Evolutionary conservation across 2,329 filamentous ascomycete genomes (phyloP).

Genomic region (Verticillium nubilum): DNA sequence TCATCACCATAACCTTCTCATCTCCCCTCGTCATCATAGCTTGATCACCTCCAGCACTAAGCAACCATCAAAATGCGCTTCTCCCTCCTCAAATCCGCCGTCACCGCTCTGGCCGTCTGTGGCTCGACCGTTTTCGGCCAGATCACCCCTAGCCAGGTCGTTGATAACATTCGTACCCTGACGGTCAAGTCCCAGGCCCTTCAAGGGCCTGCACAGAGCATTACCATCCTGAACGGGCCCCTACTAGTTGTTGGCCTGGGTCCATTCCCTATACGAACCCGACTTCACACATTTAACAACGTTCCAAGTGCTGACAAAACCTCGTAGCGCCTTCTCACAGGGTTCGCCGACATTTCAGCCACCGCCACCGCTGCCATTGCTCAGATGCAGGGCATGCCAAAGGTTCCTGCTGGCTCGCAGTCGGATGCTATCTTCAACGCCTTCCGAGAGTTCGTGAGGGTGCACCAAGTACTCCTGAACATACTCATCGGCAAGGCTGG

Average conservation of each 20-base stretch:
- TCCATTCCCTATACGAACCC: slow-evolving; percentile 19
- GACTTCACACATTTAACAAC: neutral
- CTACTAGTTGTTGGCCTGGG: slow-evolving; percentile 20
- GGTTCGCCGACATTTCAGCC: slow-evolving; percentile 22
- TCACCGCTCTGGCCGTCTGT: slow-evolving; percentile 12
- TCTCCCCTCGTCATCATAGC: too few species aligned
- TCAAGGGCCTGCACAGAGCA: slow-evolving; percentile 17
- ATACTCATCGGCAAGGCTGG: slow-evolving; percentile 28
- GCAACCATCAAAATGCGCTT: slow-evolving; percentile 6
- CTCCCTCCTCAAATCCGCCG: slow-evolving; percentile 11
- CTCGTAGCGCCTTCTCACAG: slow-evolving; percentile 19
- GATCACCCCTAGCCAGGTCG: slow-evolving; percentile 14
- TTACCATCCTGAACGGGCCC: slow-evolving; percentile 18
- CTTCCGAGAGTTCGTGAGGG: slow-evolving; percentile 21
- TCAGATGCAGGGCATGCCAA: slow-evolving; percentile 12
- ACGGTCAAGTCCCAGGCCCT: slow-evolving; percentile 19
- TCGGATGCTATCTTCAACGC: slow-evolving; percentile 17
- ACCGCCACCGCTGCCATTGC: slow-evolving; percentile 13
- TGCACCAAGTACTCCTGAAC: slow-evolving; percentile 25
- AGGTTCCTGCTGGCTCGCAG: slow-evolving; percentile 8
- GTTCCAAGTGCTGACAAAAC: neutral
- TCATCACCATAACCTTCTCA: too few species aligned
- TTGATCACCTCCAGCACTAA: too few species aligned
- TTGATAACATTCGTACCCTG: slow-evolving; percentile 16
- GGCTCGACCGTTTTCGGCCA: slow-evolving; percentile 11